Base-by-base conservation (phyloP, 2,329 filamentous ascomycete genomes). In the Paraphoma chrysanthemicola region DNA sequence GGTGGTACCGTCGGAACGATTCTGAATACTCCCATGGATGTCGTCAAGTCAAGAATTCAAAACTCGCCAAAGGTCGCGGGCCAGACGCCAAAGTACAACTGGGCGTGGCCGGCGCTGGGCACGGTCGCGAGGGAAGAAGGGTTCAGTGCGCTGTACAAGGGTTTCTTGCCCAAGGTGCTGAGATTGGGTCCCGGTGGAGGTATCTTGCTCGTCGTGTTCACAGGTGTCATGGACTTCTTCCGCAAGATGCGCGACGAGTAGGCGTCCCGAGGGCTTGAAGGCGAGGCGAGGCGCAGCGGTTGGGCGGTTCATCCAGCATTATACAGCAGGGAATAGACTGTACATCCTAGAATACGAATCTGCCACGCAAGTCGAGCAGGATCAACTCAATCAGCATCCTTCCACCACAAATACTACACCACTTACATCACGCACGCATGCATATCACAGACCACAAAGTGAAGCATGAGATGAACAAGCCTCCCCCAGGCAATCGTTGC, bases 1-100 rank as follows among this genome's bases (percentile, higher is more conserved):
- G 95, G 95, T 80, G 95, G 95, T 59, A 98, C 93, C 5, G 83
- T 90, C 50, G 94, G 95, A 77, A 99, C 94, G 2, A 85, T 97
- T 41, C 76, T 98, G 62, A 99, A 99, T 84, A 98, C 94, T 2
- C 93, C 93, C 55, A 89, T 97, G 87, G 93, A 98, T 73, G 94
- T 98, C 17, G 93, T 98, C 81, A 99, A 99, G 86, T 96, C 91
- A 65, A 90, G 95, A 62, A 99, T 99, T 67, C 95, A 99, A 80
- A 99, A 99, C 81, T 92, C 87, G 53, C 85, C 91, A 65, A 94
- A 91, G 83, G 82, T 96, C 39, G 77, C 90, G n/a, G 95, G 95
- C 5, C 83, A 86, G 51, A 80, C 88, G 18, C 91, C 91, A 74
- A 99, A 99, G 85, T 99, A 99, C 83, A 97, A 98, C 86, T 99